Percentiles rank a stretch among this genome's conserved stretches.
These are phyloP conservation scores for Colletotrichum phormii DNA, from an alignment of 2,329 filamentous ascomycete genomes.

Conservation along the genomic window DNA sequence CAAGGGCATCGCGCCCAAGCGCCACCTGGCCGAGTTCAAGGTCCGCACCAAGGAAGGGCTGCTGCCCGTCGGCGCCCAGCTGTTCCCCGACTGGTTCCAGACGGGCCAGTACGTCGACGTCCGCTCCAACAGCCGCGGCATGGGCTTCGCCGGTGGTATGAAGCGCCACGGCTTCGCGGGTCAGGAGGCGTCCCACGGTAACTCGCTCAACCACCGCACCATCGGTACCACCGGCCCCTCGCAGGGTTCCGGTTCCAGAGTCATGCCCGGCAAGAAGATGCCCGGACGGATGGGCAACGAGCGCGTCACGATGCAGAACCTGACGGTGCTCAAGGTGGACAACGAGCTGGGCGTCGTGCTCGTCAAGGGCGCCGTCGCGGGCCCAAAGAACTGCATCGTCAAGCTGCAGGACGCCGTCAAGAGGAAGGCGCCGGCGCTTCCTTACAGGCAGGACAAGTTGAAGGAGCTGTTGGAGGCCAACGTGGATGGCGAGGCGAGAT, in stretches of 20 bases:
- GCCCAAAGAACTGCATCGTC: slow-evolving; percentile 88
- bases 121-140: slow-evolving; percentile 81
- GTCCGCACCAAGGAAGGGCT: slow-evolving; percentile 81
- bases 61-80: slow-evolving; percentile 77
- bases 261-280: slow-evolving; percentile 98
- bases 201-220: slow-evolving; percentile 91
- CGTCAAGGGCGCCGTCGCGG: slow-evolving; percentile 86
- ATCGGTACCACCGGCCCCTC: slow-evolving; percentile 91
- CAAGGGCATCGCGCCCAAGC: slow-evolving; percentile 85
- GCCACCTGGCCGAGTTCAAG: slow-evolving; percentile 86
- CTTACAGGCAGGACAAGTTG: slow-evolving; percentile 60
- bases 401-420: slow-evolving; percentile 91
- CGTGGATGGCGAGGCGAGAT: slow-evolving; percentile 55
- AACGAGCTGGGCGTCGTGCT: slow-evolving; percentile 88
- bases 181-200: slow-evolving; percentile 93
- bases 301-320: slow-evolving; percentile 89
- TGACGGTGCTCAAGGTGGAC: slow-evolving; percentile 90
- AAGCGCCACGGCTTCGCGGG: slow-evolving; percentile 92
- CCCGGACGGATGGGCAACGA: slow-evolving; percentile 94
- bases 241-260: slow-evolving; percentile 92
- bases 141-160: slow-evolving; percentile 98
- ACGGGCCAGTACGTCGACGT: slow-evolving; percentile 93
- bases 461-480: slow-evolving; percentile 59
- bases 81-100: slow-evolving; percentile 91
- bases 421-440: slow-evolving; percentile 71